Conservation (phyloP, 371 early-diverging fungal species). For the Coemansia sp. region DNA sequence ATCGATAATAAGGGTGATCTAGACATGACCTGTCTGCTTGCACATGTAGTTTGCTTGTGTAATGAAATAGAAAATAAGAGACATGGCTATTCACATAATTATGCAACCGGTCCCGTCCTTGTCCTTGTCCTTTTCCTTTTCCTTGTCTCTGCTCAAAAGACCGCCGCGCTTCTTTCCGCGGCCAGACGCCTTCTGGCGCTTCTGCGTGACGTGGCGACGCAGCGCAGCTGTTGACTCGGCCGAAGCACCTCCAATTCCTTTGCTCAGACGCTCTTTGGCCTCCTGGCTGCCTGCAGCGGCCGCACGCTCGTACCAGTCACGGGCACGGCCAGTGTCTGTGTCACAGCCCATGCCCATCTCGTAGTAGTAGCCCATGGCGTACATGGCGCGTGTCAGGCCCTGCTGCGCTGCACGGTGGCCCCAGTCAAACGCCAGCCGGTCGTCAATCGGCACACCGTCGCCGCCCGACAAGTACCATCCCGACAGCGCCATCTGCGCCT, state of each 20-base stretch:
- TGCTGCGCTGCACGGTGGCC: slow-evolving; percentile 80
- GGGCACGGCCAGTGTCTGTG: slow-evolving; percentile 67
- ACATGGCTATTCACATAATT: slow-evolving; percentile 24
- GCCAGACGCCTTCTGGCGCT: slow-evolving; percentile 49
- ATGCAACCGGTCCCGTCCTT: slow-evolving; percentile 38
- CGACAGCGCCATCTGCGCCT: slow-evolving; percentile 90
- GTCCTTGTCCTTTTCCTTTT: slow-evolving; percentile 37
- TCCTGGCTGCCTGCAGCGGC: slow-evolving; percentile 56
- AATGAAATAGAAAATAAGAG: too few relatives aligned
- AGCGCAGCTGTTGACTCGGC: slow-evolving; percentile 41
- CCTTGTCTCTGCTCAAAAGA: slow-evolving; percentile 32
- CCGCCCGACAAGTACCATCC: slow-evolving; percentile 95
- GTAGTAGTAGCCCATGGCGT: slow-evolving; percentile 89
- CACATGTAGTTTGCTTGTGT: too few relatives aligned
- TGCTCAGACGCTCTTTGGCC: slow-evolving; percentile 56
- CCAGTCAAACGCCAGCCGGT: slow-evolving; percentile 90
- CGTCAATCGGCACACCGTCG: slow-evolving; percentile 71
- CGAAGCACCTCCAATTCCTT: slow-evolving; percentile 23
- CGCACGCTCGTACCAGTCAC: slow-evolving; percentile 72
- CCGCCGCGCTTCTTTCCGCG: slow-evolving; percentile 39
- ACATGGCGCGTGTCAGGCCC: slow-evolving; percentile 87
- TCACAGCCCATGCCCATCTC: slow-evolving; percentile 83
- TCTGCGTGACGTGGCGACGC: slow-evolving; percentile 49
- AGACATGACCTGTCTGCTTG: too few relatives aligned
- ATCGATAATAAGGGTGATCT: too few relatives aligned